These are phyloP conservation scores for Salix udensis DNA, from an alignment of 345 rosid species.

Conservation along the genomic window DNA sequence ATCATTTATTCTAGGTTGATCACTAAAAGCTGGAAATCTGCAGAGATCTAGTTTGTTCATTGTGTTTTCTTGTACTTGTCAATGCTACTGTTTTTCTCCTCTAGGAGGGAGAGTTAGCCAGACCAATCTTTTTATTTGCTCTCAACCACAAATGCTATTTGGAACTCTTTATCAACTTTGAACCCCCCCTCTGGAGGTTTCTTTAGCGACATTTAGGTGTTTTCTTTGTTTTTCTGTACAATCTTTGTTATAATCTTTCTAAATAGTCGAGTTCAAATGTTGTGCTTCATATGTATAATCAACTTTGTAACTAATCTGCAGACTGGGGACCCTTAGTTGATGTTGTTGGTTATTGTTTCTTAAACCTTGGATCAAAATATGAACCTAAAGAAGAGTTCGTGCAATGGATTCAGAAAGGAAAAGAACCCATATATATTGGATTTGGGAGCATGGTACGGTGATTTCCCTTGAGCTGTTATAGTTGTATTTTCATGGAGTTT, in stretches of 20 bases:
- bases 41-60: background rate
- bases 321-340: slow-evolving; percentile 94
- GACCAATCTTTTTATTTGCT: background rate
- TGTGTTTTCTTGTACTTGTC: background rate
- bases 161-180: background rate
- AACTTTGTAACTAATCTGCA: slow-evolving; percentile 37
- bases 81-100: background rate
- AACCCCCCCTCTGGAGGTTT: background rate
- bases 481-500: background rate
- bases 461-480: background rate
- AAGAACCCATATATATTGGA: slow-evolving; percentile 81
- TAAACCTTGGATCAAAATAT: slow-evolving; percentile 80
- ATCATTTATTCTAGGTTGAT: background rate
- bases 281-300: slow-evolving; percentile 3
- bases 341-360: slow-evolving; percentile 94
- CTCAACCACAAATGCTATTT: background rate
- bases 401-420: slow-evolving; percentile 73
- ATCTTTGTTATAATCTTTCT: background rate
- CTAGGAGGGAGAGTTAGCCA: background rate
- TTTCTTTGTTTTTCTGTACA: background rate
- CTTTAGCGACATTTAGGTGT: slow-evolving; percentile 4
- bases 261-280: slow-evolving; percentile 1
- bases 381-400: slow-evolving; percentile 62
- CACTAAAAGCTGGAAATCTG: background rate
- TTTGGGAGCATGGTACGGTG: slow-evolving; percentile 96